Conservation (phyloP, 192 early-diverging fungal species). For the Geranomyces michiganensis region DNA sequence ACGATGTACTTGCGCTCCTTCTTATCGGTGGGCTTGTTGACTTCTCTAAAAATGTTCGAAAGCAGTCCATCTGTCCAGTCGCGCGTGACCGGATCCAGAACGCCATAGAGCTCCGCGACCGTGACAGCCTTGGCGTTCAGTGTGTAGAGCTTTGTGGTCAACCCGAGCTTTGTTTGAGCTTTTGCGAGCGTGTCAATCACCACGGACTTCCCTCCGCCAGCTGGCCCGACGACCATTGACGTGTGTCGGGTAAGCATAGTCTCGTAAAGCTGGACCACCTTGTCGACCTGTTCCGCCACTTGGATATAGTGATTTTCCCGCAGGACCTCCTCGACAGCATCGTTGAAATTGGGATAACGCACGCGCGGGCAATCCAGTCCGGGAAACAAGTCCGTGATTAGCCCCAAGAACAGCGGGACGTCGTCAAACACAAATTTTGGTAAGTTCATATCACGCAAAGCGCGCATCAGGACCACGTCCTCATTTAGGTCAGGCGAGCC, state of each 20-base stretch:
- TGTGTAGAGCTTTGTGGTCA: slow-evolving; percentile 60
- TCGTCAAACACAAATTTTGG: slow-evolving; percentile 70
- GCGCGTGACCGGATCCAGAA: slow-evolving; percentile 58
- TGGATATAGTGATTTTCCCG: slow-evolving; percentile 57
- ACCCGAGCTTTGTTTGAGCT: slow-evolving; percentile 62
- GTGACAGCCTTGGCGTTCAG: slow-evolving; percentile 66
- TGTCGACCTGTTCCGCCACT: slow-evolving; percentile 65
- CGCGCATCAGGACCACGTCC: slow-evolving; percentile 65
- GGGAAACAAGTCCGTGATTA: slow-evolving; percentile 62
- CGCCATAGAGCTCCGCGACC: slow-evolving; percentile 63
- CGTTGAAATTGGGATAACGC: slow-evolving; percentile 65
- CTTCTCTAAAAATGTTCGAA: slow-evolving; percentile 64
- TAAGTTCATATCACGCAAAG: slow-evolving; percentile 65
- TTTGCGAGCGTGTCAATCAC: slow-evolving; percentile 63
- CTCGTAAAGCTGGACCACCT: slow-evolving; percentile 65
- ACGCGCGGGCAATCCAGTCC: slow-evolving; percentile 67
- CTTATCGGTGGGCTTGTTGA: slow-evolving; percentile 62
- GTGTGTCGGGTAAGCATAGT: slow-evolving; percentile 67
- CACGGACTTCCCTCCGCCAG: slow-evolving; percentile 65
- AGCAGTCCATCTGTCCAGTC: slow-evolving; percentile 68
- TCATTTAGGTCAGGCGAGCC: slow-evolving; percentile 64
- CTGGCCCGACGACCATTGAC: slow-evolving; percentile 62
- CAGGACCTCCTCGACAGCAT: slow-evolving; percentile 63
- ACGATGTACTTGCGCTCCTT: slow-evolving; percentile 68
- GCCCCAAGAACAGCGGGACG: slow-evolving; percentile 61